Percentiles rank a stretch among this genome's conserved stretches.
phyloP scores from a whole-genome alignment of 1,284 basidiomycete genomes.

The Ustilago tritici region DNA sequence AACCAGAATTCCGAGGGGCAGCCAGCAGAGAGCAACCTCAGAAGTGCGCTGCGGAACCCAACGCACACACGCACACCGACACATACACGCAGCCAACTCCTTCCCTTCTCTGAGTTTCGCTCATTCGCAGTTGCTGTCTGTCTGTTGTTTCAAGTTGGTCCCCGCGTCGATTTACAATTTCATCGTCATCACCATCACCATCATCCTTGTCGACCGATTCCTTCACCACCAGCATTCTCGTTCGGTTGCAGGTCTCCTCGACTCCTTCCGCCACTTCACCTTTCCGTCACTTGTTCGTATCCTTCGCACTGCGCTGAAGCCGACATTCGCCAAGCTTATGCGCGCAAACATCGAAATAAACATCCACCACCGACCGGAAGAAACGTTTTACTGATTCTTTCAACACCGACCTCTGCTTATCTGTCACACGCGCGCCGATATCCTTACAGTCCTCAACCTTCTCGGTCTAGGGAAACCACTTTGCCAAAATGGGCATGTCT shows the following conservation, averaged over 20 bases:
- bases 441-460: constrained; percentile 22
- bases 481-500: constrained; percentile 65
- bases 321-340: background rate
- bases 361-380: background rate
- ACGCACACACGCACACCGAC: constrained; percentile 2
- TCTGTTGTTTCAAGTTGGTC: constrained; percentile 21
- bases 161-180: constrained; percentile 33
- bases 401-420: constrained; percentile 4
- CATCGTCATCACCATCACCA: constrained; percentile 26
- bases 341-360: background rate
- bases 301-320: constrained; percentile 3
- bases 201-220: constrained; percentile 21
- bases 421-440: no score
- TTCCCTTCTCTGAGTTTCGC: constrained; percentile 23
- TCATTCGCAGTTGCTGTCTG: background rate
- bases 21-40: constrained; percentile 17
- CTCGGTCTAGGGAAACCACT: constrained; percentile 43
- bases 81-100: constrained; percentile 5
- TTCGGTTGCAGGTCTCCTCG: constrained; percentile 9
- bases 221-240: background rate
- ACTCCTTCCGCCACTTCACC: constrained; percentile 1
- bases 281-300: constrained; percentile 26
- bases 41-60: constrained; percentile 9
- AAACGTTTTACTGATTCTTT: constrained; percentile 28
- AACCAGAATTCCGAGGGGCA: constrained; percentile 12